Percentiles rank a stretch among this genome's conserved stretches.
These are phyloP conservation scores for Plasmodium inui DNA, from an alignment of 169 alveolate species.

Conservation along the genomic window DNA sequence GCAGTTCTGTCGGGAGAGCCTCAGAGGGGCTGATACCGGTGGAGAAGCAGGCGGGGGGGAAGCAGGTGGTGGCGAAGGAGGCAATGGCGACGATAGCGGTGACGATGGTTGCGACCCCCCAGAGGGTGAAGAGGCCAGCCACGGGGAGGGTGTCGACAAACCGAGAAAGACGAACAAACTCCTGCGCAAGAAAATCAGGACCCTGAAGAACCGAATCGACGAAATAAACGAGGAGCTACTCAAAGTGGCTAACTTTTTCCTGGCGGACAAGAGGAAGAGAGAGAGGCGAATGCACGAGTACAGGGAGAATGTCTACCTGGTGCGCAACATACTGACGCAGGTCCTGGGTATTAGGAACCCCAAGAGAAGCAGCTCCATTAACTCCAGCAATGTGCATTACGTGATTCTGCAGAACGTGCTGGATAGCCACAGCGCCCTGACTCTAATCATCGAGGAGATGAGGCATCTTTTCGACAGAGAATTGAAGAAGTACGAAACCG, in stretches of 20 bases:
- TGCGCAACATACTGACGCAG: constrained; percentile 42
- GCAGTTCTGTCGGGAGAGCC: constrained; percentile 11
- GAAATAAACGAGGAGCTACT: constrained; percentile 38
- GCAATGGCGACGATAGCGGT: neutral
- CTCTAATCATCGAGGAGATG: constrained; percentile 59
- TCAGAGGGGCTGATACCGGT: neutral
- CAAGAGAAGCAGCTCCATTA: neutral
- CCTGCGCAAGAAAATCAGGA: constrained; percentile 11
- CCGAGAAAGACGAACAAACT: constrained; percentile 3
- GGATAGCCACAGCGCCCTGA: constrained; percentile 42
- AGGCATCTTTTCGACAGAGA: constrained; percentile 35
- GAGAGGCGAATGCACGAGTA: constrained; percentile 33
- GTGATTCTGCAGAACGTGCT: constrained; percentile 18
- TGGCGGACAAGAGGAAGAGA: constrained; percentile 32
- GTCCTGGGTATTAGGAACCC: constrained; percentile 42
- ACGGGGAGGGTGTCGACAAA: neutral
- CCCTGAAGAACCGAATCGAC: constrained; percentile 20
- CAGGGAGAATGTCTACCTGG: constrained; percentile 23
- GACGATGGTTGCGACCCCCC: neutral
- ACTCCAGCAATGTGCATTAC: constrained; percentile 48
- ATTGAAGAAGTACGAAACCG: constrained; percentile 59
- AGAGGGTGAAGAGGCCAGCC: neutral
- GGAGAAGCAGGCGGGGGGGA: neutral
- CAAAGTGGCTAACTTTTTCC: constrained; percentile 38
- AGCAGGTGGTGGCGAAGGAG: neutral